Evolutionary conservation across 305 asterid genomes (phyloP), one percentile per base, ranked within the genome.

Genomic region (Fraxinus dipetala): DNA sequence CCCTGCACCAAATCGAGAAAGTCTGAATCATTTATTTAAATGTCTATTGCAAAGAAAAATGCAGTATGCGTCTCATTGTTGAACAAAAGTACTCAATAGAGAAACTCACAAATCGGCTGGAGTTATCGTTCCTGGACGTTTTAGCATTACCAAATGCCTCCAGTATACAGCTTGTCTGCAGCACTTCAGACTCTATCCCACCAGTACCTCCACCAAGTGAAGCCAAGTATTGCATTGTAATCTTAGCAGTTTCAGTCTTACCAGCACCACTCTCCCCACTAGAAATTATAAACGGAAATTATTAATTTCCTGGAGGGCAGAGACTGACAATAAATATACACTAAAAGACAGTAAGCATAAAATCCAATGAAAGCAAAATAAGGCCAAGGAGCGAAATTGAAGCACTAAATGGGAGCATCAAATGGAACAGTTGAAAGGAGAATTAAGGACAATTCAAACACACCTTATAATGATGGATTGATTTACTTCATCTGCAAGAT

Each of bases 231-330:
- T 92, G 90, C 91, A 92, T 88, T 69, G 94, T 93, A 72, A 85
- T 73, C 83, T 93, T 94, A 78, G 98, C 98, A 61, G 98, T 94
- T 90, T 91, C 98, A 38, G 98, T 94, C 91, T 96, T 96, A 88
- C 99, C 99, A 82, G 98, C 88, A 45, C 99, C 98, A 85, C 99
- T 94, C 88, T 90, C 98, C 77, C 98, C 99, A 82, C 99, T 96
- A 80, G 51, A 87, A 81, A 83, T 83, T 72, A 83, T 31, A 86
- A 86, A 74, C 83, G 24, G 78, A 51, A 72, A 78, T 86, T 84
- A 82, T 43, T 84, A 48, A 28, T 56, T 82, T 48, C 78, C 59
- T 35, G 59, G 20, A 48, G 20, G 59, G 20, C 20, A 22, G 43
- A 13, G 5, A 80, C 75, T 54, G 80, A 80, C 30, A 73, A 36